Evolutionary conservation across 2,329 filamentous ascomycete genomes (phyloP), one percentile per base, ranked within the genome.

Genomic region (Pseudohalonectria lignicola): DNA sequence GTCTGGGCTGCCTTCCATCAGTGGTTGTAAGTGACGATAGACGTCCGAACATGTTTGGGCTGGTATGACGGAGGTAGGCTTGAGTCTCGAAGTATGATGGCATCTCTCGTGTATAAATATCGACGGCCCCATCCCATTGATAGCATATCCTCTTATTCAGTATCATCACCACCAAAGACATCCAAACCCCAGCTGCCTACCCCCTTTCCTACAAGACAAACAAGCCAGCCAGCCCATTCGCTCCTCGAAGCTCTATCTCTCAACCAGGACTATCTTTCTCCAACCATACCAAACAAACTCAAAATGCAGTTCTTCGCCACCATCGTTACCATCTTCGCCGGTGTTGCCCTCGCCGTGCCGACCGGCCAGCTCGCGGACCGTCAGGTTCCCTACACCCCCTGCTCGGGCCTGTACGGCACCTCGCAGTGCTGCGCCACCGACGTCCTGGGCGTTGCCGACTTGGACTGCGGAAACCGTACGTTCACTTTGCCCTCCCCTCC

Each of bases 381-480:
- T 34, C 57, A 60, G 49, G 45, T 51, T 23, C 39, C 46, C 5
- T 68, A 66, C 39, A 36, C 48, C 8, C 54, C 66, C 31, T 69
- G 67, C 49, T 54, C 54, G 21, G 58, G 57, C 15, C 56, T 67
- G 16, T 66, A 66, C 47, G 53, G 50, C 46, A 60, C 47, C 23
- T 49, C 69, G 4, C 65, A 71, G 45, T 81, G 76, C 64, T 81
- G 76, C 52, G 69, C 74, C 12, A 76, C 74, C 18, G 71, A 79
- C 45, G 64, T 80, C 25, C 66, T 79, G 29, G 67, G 71, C 42
- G 44, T 78, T 41, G 71, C 67, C 3, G 60, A 74, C 52, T 59
- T 78, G 18, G 60, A 80, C 61, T 81, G 76, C 53, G 56, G 49
- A 15, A 53, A 58, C 41, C 72, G 73, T 75, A 60, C 47, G 70